A percentile compares a stretch with the other conserved stretches of the same genome.
Conservation (phyloP, 1,284 basidiomycete species). For the Phlebopus sp. region DNA sequence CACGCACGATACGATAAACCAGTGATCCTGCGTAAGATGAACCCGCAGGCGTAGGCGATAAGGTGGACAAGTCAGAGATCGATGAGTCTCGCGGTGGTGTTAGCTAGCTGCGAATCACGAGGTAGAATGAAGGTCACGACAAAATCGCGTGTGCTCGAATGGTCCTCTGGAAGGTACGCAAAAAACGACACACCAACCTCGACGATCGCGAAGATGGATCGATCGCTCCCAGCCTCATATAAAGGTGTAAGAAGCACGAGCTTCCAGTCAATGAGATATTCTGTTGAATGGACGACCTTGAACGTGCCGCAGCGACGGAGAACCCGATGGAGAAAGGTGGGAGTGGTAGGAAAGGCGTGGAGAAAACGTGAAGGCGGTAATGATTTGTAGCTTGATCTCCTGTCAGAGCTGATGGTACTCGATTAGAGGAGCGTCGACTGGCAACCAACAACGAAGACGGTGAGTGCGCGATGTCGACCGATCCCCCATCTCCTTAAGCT, state of each 20-base stretch:
- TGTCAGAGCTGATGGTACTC: no score
- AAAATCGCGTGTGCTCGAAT: conserved; percentile 12
- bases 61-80: conserved; percentile 14
- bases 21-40: background rate
- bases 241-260: conserved; percentile 1
- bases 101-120: conserved; percentile 5
- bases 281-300: conserved; percentile 7
- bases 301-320: conserved; percentile 11
- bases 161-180: conserved; percentile 7
- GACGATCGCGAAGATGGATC: conserved; percentile 11
- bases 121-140: conserved; percentile 14
- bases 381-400: conserved; percentile 10
- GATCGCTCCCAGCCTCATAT: conserved; percentile 16
- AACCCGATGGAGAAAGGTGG: conserved; percentile 14
- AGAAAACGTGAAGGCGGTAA: conserved; percentile 24
- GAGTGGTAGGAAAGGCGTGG: conserved; percentile 16
- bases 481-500: no score
- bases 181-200: background rate
- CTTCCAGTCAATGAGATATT: conserved; percentile 10
- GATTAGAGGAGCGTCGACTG: no score
- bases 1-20: background rate
- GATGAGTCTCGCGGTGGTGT: background rate
- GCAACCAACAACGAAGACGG: no score
- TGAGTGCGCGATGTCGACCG: no score
- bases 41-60: conserved; percentile 19